Conservation (phyloP, 148 eudicot genomes). For the Simmondsia chinensis region DNA sequence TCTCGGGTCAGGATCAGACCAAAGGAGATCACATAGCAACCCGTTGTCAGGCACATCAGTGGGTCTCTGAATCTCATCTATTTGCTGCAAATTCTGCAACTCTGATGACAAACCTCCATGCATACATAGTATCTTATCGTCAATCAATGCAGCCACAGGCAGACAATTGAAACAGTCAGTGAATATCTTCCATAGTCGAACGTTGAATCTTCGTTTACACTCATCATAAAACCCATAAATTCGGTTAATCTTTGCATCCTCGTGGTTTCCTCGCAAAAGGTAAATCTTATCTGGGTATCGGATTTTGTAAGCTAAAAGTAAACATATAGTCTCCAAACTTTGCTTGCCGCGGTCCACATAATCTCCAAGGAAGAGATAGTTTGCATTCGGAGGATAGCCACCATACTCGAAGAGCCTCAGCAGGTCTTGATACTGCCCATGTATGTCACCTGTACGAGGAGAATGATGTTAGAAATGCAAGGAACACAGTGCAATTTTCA, state of each 20-base stretch:
- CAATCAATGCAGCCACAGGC: slow-evolving; percentile 83
- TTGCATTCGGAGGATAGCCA: slow-evolving; percentile 75
- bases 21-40: slow-evolving; percentile 79
- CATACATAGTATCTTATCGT: slow-evolving; percentile 79
- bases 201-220: slow-evolving; percentile 91
- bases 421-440: slow-evolving; percentile 83
- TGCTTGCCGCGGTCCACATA: slow-evolving; percentile 92
- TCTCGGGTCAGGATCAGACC: slow-evolving; percentile 79
- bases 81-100: slow-evolving; percentile 47
- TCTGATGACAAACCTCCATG: slow-evolving; percentile 90
- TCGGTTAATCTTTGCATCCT: slow-evolving; percentile 86
- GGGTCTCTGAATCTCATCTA: slow-evolving; percentile 67
- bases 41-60: slow-evolving; percentile 75
- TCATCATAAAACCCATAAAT: slow-evolving; percentile 89
- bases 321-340: slow-evolving; percentile 86
- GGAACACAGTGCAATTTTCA: background rate
- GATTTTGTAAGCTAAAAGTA: slow-evolving; percentile 79
- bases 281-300: slow-evolving; percentile 62
- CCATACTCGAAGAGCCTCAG: slow-evolving; percentile 80
- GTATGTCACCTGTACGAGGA: slow-evolving; percentile 61
- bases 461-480: slow-evolving; percentile 11
- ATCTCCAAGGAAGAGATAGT: slow-evolving; percentile 85
- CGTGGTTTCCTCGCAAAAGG: slow-evolving; percentile 87
- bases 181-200: slow-evolving; percentile 93
- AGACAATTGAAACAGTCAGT: slow-evolving; percentile 88